Percentiles rank a stretch among this genome's conserved stretches.
phyloP scores from a whole-genome alignment of 169 alveolate genomes.

The Cryptosporidium tyzzeri region DNA sequence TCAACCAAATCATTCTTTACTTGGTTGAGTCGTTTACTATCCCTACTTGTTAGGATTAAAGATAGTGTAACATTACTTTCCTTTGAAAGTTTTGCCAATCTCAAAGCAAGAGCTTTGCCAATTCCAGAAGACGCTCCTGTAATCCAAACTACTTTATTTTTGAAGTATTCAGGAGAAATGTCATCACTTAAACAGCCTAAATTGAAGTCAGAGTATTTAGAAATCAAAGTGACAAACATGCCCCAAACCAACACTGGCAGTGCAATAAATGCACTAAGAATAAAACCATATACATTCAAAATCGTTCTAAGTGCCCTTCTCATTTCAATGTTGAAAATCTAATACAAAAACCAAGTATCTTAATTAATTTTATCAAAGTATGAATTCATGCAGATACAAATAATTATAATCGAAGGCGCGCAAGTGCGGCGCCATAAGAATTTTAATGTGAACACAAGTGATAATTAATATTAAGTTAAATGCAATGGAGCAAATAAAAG shows the following conservation, averaged over 20 bases:
- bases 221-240: constrained; percentile 28
- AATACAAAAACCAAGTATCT: neutral
- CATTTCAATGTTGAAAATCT: neutral
- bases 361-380: neutral
- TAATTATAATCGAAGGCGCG: constrained; percentile 38
- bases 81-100: constrained; percentile 28
- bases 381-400: neutral
- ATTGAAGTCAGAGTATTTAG: constrained; percentile 60
- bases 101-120: constrained; percentile 47
- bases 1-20: constrained; percentile 30
- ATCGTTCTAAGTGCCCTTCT: neutral
- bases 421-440: neutral
- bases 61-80: neutral
- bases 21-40: constrained; percentile 11
- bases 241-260: constrained; percentile 34
- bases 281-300: neutral
- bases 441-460: neutral
- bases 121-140: constrained; percentile 73
- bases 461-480: neutral
- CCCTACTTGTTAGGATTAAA: constrained; percentile 49
- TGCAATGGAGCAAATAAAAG: constrained; percentile 63
- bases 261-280: constrained; percentile 25
- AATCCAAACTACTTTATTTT: constrained; percentile 59
- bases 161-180: constrained; percentile 39
- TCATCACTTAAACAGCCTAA: constrained; percentile 50